Conservation (phyloP, 139 green algal genomes). For the Chlorella sp. region DNA sequence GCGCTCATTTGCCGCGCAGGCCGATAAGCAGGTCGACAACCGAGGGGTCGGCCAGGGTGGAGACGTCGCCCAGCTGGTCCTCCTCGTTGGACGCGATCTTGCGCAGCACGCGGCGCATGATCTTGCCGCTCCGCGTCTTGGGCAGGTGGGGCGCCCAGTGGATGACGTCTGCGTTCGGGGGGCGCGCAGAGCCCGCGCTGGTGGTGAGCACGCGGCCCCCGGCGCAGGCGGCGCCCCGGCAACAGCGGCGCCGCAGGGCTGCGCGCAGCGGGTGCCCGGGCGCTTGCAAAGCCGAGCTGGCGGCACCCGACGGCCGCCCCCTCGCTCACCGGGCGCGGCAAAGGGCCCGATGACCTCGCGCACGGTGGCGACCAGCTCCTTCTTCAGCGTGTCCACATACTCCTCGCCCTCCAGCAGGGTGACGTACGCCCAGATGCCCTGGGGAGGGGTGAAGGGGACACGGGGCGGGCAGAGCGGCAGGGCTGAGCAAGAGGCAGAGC, state of each 20-base stretch:
- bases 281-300: too few relatives aligned
- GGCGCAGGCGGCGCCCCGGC: too few relatives aligned
- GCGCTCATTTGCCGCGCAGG: slow-evolving; percentile 51
- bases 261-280: too few relatives aligned
- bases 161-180: too few relatives aligned
- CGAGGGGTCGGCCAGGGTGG: slow-evolving; percentile 78
- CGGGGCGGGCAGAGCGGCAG: too few relatives aligned
- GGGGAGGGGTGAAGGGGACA: too few relatives aligned
- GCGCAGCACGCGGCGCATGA: slow-evolving; percentile 56
- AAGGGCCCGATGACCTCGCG: slow-evolving; percentile 76
- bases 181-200: too few relatives aligned
- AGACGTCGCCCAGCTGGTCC: slow-evolving; percentile 74
- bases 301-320: too few relatives aligned
- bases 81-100: slow-evolving; percentile 79
- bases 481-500: too few relatives aligned
- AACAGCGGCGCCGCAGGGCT: too few relatives aligned
- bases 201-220: too few relatives aligned
- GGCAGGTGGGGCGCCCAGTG: slow-evolving; percentile 90
- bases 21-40: slow-evolving; percentile 84
- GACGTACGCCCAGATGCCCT: slow-evolving; percentile 96
- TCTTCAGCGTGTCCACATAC: slow-evolving; percentile 60
- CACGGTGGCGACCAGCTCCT: slow-evolving; percentile 69
- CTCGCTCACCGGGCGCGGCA: too few relatives aligned
- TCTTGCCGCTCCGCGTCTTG: slow-evolving; percentile 86
- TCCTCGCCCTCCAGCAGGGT: slow-evolving; percentile 70